Evolutionary conservation across 768 basidiomycete genomes (phyloP), one percentile per base, ranked within the genome.

Genomic region (Russula earlei): DNA sequence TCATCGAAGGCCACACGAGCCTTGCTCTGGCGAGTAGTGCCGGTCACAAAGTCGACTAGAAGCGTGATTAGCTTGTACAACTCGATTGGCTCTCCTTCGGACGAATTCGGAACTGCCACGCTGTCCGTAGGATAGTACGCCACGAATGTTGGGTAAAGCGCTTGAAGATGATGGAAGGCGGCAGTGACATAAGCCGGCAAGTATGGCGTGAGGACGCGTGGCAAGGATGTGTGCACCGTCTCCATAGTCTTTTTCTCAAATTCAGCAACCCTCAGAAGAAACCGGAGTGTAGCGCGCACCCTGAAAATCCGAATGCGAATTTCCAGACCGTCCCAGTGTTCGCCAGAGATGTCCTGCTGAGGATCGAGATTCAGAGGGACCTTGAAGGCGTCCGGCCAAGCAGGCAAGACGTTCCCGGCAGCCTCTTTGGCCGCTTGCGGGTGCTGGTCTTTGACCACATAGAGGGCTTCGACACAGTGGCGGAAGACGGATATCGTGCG

Each of bases 401-500:
- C 76, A 1, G 94, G 91, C 6, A 95, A 79, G 40, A 97, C 82
- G 42, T 81, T 78, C 24, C 80, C 82, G 33, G 81, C 80, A 0
- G 92, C 92, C 61, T 89, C 85, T 64, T 87, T 87, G 36, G 90
- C 89, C 0, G 88, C 81, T 55, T 86, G 82, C 0, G 93, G 91
- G 63, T 93, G 86, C 62, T 92, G 86, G 34, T 92, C 91, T 67
- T 93, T 92, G 54, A 98, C 91, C 84, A 94, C 97, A 70, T 88
- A 93, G 17, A 98, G 75, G 5, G 92, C 85, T 49, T 82, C 80
- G 4, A 96, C 76, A 65, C 91, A 93, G 73, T 97, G 91, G 29
- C 86, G 76, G 72, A 97, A 97, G 31, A 96, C 91, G 4, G 84
- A 78, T 15, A 99, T 77, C 4, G 91, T 84, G 27, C 91, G 80